phyloP scores from a whole-genome alignment of 176 grass and related monocot species.

The Eleusine indica region DNA sequence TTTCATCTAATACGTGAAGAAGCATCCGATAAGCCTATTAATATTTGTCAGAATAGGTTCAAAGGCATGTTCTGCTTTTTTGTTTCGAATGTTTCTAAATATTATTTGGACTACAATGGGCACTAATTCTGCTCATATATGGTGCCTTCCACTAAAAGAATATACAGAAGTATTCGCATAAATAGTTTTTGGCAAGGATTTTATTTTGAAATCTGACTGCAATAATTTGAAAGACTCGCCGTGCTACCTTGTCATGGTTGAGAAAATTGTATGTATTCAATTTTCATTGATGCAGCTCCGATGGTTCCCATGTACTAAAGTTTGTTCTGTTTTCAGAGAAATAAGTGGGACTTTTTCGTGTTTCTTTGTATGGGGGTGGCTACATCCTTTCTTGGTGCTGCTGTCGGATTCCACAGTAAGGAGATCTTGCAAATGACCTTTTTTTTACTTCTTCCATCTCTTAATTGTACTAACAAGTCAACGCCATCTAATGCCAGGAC shows the following conservation, averaged over 20 bases:
- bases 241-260: background rate
- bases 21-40: background rate
- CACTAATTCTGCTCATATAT: background rate
- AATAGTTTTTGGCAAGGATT: background rate
- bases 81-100: constrained; percentile 21
- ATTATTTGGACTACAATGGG: constrained; percentile 9
- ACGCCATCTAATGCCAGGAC: constrained; percentile 58
- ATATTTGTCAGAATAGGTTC: background rate
- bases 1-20: background rate
- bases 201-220: constrained; percentile 27
- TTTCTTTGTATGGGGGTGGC: constrained; percentile 86
- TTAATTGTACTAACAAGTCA: constrained; percentile 34
- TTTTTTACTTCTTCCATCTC: background rate
- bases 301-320: constrained; percentile 13
- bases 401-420: constrained; percentile 80
- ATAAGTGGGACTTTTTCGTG: constrained; percentile 92
- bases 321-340: constrained; percentile 61
- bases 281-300: constrained; percentile 15
- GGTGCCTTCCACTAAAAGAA: background rate
- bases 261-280: background rate
- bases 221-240: background rate
- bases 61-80: constrained; percentile 10
- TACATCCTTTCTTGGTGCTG: constrained; percentile 63
- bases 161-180: background rate
- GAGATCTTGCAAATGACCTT: constrained; percentile 30